These are phyloP conservation scores for Xerophyta viscosa DNA, from an alignment of 106 monocot genomes.

Conservation along the genomic window DNA sequence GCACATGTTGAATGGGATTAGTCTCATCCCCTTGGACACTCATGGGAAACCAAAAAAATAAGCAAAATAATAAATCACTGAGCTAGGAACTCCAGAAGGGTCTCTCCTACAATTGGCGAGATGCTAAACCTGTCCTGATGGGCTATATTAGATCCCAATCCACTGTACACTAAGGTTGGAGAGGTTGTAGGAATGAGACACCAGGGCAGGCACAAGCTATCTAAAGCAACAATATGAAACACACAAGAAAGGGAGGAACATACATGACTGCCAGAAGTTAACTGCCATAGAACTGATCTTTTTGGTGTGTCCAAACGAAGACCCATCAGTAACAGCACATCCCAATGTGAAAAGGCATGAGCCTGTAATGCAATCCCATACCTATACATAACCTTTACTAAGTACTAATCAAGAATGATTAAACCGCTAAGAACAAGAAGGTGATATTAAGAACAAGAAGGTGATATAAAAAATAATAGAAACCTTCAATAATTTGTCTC, in stretches of 20 bases:
- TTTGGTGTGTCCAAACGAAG: conserved; percentile 52
- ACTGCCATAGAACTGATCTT: conserved; percentile 85
- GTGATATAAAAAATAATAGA: neutral
- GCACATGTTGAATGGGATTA: too few species aligned
- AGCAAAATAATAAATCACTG: too few species aligned
- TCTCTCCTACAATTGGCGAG: too few species aligned
- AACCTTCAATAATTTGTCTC: conserved; percentile 75
- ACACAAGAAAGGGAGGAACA: neutral
- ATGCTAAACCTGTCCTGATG: too few species aligned
- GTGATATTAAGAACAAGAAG: too few species aligned
- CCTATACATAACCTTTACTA: conserved; percentile 35
- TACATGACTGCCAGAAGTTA: conserved; percentile 86
- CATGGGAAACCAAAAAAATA: too few species aligned
- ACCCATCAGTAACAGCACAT: conserved; percentile 25
- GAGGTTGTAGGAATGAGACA: neutral
- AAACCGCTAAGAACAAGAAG: neutral
- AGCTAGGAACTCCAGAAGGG: too few species aligned
- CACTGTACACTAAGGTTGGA: too few species aligned
- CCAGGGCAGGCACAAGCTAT: too few species aligned
- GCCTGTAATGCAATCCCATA: conserved; percentile 92
- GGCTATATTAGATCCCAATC: too few species aligned
- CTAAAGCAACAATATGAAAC: too few species aligned
- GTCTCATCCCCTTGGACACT: too few species aligned
- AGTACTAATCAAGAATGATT: neutral
- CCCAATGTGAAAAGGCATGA: conserved; percentile 86